phyloP scores from a whole-genome alignment of 1,284 basidiomycete species.

The Ustilago hordei region DNA sequence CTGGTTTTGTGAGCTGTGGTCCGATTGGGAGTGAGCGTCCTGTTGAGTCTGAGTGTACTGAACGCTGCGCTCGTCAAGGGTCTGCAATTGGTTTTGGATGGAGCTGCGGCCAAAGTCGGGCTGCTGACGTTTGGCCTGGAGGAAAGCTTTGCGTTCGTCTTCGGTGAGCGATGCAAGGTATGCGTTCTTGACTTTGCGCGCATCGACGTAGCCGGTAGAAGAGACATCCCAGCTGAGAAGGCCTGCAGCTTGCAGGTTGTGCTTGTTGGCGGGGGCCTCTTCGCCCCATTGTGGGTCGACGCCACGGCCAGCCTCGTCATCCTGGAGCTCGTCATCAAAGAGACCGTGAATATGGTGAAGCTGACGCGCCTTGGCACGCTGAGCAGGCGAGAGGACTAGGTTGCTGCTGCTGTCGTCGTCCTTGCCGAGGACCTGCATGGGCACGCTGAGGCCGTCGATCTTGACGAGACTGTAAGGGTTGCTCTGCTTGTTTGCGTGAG shows the following conservation, averaged over 20 bases:
- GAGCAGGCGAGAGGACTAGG: constrained; percentile 47
- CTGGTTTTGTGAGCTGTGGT: constrained; percentile 22
- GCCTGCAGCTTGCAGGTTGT: constrained; percentile 31
- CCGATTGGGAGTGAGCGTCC: constrained; percentile 23
- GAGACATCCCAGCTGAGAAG: constrained; percentile 48
- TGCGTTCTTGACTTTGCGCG: constrained; percentile 52
- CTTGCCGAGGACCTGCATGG: constrained; percentile 46
- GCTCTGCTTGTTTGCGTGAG: constrained; percentile 48
- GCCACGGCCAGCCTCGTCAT: constrained; percentile 45
- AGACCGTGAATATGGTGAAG: constrained; percentile 55
- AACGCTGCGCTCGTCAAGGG: constrained; percentile 28
- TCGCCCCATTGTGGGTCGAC: constrained; percentile 40
- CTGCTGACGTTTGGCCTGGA: constrained; percentile 24
- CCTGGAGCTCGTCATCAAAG: constrained; percentile 52
- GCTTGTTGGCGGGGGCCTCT: constrained; percentile 26
- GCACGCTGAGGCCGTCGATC: constrained; percentile 44
- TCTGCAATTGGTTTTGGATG: constrained; percentile 10
- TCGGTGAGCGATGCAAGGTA: constrained; percentile 44
- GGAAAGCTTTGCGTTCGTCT: constrained; percentile 45
- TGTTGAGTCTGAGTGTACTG: constrained; percentile 23
- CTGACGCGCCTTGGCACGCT: constrained; percentile 52
- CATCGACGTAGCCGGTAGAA: constrained; percentile 52
- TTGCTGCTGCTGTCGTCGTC: constrained; percentile 51
- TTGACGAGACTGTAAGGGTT: constrained; percentile 46
- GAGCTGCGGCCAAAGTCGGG: constrained; percentile 17